These are phyloP conservation scores for Lenzites betulinus DNA, from an alignment of 768 basidiomycete genomes.

Conservation along the genomic window DNA sequence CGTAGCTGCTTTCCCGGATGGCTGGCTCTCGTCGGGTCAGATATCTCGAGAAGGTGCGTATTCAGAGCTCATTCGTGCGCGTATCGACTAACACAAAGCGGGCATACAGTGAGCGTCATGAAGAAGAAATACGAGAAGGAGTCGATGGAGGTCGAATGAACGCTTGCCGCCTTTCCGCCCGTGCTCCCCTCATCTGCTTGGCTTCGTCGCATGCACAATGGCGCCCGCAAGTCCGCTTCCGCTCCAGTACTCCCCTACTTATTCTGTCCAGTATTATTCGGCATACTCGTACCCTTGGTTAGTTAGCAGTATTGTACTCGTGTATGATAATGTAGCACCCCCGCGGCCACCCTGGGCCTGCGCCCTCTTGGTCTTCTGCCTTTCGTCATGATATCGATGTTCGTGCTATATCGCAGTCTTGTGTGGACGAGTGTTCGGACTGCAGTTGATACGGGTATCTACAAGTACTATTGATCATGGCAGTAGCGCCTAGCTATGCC, in stretches of 20 bases:
- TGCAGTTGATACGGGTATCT: too few species aligned
- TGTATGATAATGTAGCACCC: conserved; percentile 18
- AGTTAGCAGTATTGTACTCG: conserved; percentile 10
- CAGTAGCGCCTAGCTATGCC: too few species aligned
- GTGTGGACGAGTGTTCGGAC: too few species aligned
- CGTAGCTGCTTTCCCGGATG: conserved; percentile 76
- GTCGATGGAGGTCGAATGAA: conserved; percentile 57
- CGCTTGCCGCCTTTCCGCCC: not conserved
- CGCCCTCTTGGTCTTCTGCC: too few species aligned
- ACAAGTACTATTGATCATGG: too few species aligned
- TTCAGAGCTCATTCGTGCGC: not conserved
- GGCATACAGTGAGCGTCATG: conserved; percentile 72
- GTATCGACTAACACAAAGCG: not conserved
- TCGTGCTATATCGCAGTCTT: too few species aligned
- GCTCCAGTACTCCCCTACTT: conserved; percentile 13
- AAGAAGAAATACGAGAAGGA: conserved; percentile 82
- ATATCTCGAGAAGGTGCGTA: conserved; percentile 82
- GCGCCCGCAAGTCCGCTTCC: not conserved
- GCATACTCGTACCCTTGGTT: conserved; percentile 20
- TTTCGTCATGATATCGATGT: too few species aligned
- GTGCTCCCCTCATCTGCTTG: not conserved
- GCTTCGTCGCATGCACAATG: not conserved
- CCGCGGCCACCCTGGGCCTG: too few species aligned
- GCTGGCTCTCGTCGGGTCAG: conserved; percentile 86
- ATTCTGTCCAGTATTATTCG: conserved; percentile 20